Evolutionary conservation across 306 rosid species (phyloP), one percentile per base, ranked within the genome.

Genomic region (Quercus aquifolioides): DNA sequence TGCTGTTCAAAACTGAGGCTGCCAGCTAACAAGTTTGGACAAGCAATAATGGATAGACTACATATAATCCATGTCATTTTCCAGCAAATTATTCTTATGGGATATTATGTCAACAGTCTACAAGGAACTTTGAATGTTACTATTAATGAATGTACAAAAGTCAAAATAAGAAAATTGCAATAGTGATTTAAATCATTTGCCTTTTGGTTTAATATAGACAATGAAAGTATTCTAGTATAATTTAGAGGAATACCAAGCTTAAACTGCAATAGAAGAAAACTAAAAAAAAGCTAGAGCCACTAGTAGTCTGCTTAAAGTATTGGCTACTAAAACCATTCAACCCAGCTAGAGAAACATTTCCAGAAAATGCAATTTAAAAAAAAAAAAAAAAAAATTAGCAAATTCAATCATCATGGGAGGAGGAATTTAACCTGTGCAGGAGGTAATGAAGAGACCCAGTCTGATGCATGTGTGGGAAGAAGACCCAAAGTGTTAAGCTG

Each of bases 401-500:
- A 56, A 75, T 52, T 59, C 73, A 60, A 41, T 18, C 10, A 77
- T 76, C 33, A 63, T 5, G 49, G 41, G 74, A 74, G 73, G 17
- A 78, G 21, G 71, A 86, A 28, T 59, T 83, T 60, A 78, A 95
- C 99, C 98, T 85, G 98, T 74, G 99, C 92, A 74, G 98, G 99
- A 60, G 93, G 80, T 74, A 96, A 84, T 46, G 98, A 96, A 26
- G 97, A 96, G 58, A 96, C 99, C 99, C 99, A 96, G 65, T 96
- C 99, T 20, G 98, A 96, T 74, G 94, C 89, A 83, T 93, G 99
- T 0, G 99, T 96, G 20, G 99, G 99, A 84, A 96, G 96, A 79
- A 96, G 91, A 58, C 99, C 99, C 88, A 96, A 62, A 43, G 99
- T 83, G 83, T 96, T 96, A 74, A 93, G 99, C 99, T 95, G 94